phyloP scores from a whole-genome alignment of 306 rosid species.

The Chamaecrista fasciculata region DNA sequence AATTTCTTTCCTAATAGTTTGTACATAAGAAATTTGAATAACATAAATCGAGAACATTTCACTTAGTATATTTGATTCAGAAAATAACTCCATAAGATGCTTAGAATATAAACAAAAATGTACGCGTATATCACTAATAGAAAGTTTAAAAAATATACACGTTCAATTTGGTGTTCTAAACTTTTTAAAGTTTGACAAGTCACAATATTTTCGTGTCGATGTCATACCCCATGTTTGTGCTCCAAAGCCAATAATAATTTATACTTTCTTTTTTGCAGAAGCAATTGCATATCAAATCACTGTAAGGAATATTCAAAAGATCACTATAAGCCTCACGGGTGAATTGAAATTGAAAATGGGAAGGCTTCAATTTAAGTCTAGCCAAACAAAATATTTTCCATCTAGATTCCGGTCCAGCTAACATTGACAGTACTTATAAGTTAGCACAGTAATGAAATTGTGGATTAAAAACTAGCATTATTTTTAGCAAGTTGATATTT shows the following conservation, averaged over 20 bases:
- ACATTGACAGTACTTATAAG: background rate
- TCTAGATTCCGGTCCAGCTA: background rate
- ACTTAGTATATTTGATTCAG: too few species aligned
- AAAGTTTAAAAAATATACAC: too few species aligned
- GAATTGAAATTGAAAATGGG: background rate
- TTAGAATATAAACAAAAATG: too few species aligned
- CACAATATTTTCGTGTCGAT: too few species aligned
- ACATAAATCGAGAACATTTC: too few species aligned
- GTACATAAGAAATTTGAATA: too few species aligned
- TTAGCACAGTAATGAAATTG: background rate
- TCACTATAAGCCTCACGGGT: background rate
- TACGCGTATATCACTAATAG: too few species aligned
- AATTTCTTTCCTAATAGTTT: too few species aligned
- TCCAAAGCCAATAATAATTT: background rate
- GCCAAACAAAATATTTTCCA: background rate
- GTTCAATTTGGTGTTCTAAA: too few species aligned
- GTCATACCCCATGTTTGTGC: too few species aligned
- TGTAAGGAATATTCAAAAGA: background rate
- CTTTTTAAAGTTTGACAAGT: too few species aligned
- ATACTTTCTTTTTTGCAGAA: background rate
- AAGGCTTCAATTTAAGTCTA: background rate
- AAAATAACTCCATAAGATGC: too few species aligned
- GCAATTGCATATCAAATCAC: background rate
- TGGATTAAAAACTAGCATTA: background rate
- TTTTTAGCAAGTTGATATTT: background rate